Conservation (phyloP, 495 filamentous ascomycete species). For the Penicillium tannophilum region DNA sequence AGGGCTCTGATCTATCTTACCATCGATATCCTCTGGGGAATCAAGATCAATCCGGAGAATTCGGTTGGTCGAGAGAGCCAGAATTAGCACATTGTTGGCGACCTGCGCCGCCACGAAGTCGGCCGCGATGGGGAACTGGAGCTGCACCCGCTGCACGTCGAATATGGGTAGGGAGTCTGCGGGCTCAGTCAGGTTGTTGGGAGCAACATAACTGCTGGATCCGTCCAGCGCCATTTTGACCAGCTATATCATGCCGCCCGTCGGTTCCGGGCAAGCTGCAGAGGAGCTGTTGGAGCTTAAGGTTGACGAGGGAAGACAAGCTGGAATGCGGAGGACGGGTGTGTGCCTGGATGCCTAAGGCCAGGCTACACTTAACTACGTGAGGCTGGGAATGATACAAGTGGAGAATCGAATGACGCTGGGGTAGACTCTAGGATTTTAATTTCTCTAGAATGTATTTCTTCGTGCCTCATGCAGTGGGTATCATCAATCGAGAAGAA, state of each 20-base stretch:
- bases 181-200: constrained; percentile 58
- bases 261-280: constrained; percentile 13
- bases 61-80: constrained; percentile 84
- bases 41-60: constrained; percentile 94
- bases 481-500: constrained; percentile 27
- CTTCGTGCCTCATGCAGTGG: constrained; percentile 20
- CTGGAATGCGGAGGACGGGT: constrained; percentile 25
- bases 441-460: constrained; percentile 1
- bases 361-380: constrained; percentile 7
- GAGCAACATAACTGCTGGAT: constrained; percentile 57
- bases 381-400: constrained; percentile 5
- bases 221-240: constrained; percentile 56
- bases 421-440: neutral
- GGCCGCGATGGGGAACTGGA: constrained; percentile 86
- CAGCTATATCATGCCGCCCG: constrained; percentile 42
- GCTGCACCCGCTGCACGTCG: constrained; percentile 84
- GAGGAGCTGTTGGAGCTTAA: constrained; percentile 18
- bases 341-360: constrained; percentile 22
- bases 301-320: constrained; percentile 18
- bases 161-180: constrained; percentile 80
- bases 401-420: neutral
- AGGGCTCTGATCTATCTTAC: constrained; percentile 44
- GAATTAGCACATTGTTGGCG: constrained; percentile 92
- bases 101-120: constrained; percentile 97
- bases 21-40: constrained; percentile 91